Percentiles rank a stretch among this genome's conserved stretches.
Evolutionary conservation across 306 rosid genomes (phyloP).

Genomic region (Malus sylvestris): DNA sequence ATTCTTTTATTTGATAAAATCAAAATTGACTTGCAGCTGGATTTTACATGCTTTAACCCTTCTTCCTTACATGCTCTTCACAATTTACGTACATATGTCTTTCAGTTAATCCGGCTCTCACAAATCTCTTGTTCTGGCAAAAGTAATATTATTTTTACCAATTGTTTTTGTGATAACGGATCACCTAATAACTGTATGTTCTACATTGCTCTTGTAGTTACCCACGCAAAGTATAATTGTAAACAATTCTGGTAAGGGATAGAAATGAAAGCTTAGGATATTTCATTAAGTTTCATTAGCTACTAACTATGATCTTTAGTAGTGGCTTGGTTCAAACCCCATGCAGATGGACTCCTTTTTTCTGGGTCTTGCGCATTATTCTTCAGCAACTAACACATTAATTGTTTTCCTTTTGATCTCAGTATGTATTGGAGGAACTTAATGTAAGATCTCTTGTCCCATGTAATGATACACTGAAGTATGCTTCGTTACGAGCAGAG

Average conservation of each 20-base stretch:
- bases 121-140: not conserved
- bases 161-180: not conserved
- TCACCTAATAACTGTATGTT: no score
- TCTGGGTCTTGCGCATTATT: not conserved
- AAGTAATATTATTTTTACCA: not conserved
- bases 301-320: not conserved
- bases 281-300: no score
- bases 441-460: conserved; percentile 75
- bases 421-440: conserved; percentile 91
- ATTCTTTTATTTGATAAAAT: not conserved
- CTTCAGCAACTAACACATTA: not conserved
- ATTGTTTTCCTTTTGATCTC: conserved; percentile 35
- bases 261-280: no score
- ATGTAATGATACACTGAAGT: conserved; percentile 76
- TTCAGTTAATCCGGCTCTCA: not conserved
- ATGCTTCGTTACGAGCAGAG: conserved; percentile 81
- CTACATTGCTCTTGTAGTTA: not conserved
- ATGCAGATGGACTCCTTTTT: not conserved
- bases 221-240: not conserved
- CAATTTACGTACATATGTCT: not conserved
- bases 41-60: not conserved
- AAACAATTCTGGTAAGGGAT: no score
- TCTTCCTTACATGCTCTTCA: not conserved
- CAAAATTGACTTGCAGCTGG: not conserved
- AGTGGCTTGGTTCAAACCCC: not conserved